Conservation (phyloP, 2,329 filamentous ascomycete species). For the Penicillium sp. region DNA sequence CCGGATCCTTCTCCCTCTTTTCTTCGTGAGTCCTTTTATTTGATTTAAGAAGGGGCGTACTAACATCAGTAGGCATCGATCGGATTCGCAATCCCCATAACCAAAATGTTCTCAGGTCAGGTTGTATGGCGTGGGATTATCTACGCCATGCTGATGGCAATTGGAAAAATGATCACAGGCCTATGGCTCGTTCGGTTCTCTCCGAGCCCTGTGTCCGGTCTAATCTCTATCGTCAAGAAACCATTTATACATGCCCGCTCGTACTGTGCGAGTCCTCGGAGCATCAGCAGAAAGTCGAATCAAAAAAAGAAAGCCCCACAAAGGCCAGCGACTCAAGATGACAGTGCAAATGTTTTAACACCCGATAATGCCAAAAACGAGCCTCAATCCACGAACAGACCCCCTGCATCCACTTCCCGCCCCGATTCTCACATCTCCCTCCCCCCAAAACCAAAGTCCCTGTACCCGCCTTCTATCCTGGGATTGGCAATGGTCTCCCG, state of each 20-base stretch:
- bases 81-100: conserved; percentile 76
- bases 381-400: neutral
- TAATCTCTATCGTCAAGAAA: conserved; percentile 7
- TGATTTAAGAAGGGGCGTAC: neutral
- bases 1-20: conserved; percentile 65
- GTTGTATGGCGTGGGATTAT: conserved; percentile 72
- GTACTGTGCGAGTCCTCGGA: conserved; percentile 4
- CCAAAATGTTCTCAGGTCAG: conserved; percentile 62
- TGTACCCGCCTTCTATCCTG: conserved; percentile 67
- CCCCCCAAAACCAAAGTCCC: conserved; percentile 55
- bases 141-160: conserved; percentile 68
- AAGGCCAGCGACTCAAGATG: neutral
- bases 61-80: conserved; percentile 52
- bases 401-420: neutral
- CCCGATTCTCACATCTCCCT: neutral
- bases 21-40: conserved; percentile 58
- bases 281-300: neutral
- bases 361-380: neutral
- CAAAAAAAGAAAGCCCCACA: neutral
- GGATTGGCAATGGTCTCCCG: conserved; percentile 70
- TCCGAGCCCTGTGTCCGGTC: conserved; percentile 8
- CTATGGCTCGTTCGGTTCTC: conserved; percentile 55
- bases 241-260: conserved; percentile 3
- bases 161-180: conserved; percentile 62
- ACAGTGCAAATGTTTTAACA: too few relatives aligned